Base-by-base conservation (phyloP, 2,329 filamentous ascomycete species). In the Chrysoporthe puriensis region DNA sequence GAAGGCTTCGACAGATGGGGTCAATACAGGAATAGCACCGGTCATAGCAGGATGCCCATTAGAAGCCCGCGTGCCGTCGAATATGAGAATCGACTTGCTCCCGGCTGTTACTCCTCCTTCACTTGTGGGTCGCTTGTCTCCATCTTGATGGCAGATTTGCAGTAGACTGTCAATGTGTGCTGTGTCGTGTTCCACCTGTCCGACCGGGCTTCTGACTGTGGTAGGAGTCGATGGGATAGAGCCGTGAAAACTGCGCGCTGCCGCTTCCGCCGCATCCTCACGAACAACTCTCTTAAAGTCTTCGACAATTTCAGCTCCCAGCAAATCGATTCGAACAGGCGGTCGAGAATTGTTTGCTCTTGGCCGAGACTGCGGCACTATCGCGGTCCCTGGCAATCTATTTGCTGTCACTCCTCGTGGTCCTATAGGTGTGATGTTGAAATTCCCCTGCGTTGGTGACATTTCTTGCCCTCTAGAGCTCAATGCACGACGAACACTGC, bases 1-100 rank as follows among this genome's bases (percentile, higher is more conserved):
- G 72, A 88, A 86, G 2, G 81, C 81, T 61, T 87, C 86, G 1
- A 83, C 77, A 1, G 86, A 86, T 13, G 79, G 77, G 64, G 80
- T 83, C 34, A 79, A 75, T 3, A 77, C 78, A 2, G 78, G 76
- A 8, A 85, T 74, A 44, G 81, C 81, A 9, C 83, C 85, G 9
- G 84, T 82, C 84, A 88, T 86, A 11, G 80, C 72, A 0, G 83
- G 78, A n/a, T 84, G 76, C 9, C 86, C 79, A 14, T 42, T 43
- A 1, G 69, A 57, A 5, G 81, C 79, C 0, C 83, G 79, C 0
- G 89, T 90, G 43, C 88, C 88, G 68, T 96, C 92, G 46, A 97
- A 88, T 74, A 97, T 96, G 66, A 97, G 85, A 71, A 97, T 96
- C 0, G 93, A 97, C 75, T 94, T 91, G 82, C 93, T 97, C n/a